These are phyloP conservation scores for Trichoderma sp. DNA, from an alignment of 2,329 filamentous ascomycete species.

Conservation along the genomic window DNA sequence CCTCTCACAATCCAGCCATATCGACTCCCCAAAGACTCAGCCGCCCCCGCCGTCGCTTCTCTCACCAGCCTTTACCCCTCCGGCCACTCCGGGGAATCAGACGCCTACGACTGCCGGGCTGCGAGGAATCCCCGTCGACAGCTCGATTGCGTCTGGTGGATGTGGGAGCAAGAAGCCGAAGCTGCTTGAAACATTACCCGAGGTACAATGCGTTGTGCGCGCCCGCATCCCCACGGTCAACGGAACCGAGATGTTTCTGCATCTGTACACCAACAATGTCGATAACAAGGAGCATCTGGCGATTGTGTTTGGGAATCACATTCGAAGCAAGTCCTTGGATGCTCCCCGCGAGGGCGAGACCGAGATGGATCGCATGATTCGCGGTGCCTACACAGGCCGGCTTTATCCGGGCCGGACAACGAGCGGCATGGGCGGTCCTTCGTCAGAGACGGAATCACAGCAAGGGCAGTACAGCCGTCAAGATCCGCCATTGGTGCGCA, in stretches of 20 bases:
- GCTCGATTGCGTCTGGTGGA: constrained; percentile 58
- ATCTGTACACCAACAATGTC: constrained; percentile 88
- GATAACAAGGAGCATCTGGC: constrained; percentile 96
- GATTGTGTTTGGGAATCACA: constrained; percentile 90
- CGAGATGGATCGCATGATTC: constrained; percentile 87
- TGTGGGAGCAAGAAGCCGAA: constrained; percentile 68
- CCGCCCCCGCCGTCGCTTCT: constrained; percentile 69
- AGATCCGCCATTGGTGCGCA: constrained; percentile 73
- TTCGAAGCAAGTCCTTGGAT: constrained; percentile 74
- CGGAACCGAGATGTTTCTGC: constrained; percentile 94
- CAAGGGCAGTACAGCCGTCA: constrained; percentile 19
- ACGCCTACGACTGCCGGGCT: constrained; percentile 52
- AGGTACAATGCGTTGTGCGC: constrained; percentile 91
- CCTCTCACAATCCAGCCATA: constrained; percentile 37
- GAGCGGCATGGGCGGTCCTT: constrained; percentile 57
- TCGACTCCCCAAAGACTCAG: constrained; percentile 29
- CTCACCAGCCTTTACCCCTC: constrained; percentile 82
- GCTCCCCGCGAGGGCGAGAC: constrained; percentile 74
- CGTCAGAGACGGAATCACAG: constrained; percentile 35
- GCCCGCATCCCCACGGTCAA: constrained; percentile 91
- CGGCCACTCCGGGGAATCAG: constrained; percentile 61
- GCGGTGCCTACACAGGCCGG: constrained; percentile 88
- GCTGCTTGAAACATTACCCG: constrained; percentile 73
- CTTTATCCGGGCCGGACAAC: constrained; percentile 82
- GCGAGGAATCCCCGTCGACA: constrained; percentile 62